Conservation (phyloP, 805 yeast genomes). For the Hanseniaspora lachancei region DNA sequence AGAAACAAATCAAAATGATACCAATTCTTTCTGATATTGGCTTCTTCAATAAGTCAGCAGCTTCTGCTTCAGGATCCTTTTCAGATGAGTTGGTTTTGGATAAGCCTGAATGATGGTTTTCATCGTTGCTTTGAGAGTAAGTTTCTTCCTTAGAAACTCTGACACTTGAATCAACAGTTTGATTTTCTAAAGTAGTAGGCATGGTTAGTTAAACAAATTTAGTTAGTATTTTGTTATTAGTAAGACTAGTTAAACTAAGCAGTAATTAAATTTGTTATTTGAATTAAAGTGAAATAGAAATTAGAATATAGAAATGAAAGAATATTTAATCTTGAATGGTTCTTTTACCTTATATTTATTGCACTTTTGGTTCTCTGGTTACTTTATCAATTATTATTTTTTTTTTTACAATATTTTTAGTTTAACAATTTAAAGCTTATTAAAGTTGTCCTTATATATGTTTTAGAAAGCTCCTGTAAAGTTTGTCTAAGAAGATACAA, state of each 20-base stretch:
- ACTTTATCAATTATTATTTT: too few species aligned
- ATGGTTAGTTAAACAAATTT: not conserved
- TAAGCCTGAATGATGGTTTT: not conserved
- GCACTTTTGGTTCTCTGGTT: too few species aligned
- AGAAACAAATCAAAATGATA: constrained; percentile 6
- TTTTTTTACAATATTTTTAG: too few species aligned
- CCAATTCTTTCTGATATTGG: constrained; percentile 3
- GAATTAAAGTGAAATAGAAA: too few species aligned
- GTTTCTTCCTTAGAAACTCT: not conserved
- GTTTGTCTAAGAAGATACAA: too few species aligned
- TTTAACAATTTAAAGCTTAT: too few species aligned
- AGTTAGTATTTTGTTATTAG: not conserved
- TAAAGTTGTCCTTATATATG: too few species aligned
- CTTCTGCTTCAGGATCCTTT: not conserved
- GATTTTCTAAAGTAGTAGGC: not conserved
- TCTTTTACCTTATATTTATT: too few species aligned
- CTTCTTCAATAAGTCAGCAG: constrained; percentile 4
- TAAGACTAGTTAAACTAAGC: not conserved
- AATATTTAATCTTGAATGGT: too few species aligned
- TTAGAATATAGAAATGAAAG: too few species aligned
- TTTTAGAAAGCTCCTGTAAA: too few species aligned
- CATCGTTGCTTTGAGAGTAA: not conserved
- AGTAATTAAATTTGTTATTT: not conserved
- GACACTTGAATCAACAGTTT: not conserved
- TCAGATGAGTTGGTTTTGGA: not conserved